Evolutionary conservation across 2,329 filamentous ascomycete species (phyloP).

Genomic region (Colletotrichum sidae): DNA sequence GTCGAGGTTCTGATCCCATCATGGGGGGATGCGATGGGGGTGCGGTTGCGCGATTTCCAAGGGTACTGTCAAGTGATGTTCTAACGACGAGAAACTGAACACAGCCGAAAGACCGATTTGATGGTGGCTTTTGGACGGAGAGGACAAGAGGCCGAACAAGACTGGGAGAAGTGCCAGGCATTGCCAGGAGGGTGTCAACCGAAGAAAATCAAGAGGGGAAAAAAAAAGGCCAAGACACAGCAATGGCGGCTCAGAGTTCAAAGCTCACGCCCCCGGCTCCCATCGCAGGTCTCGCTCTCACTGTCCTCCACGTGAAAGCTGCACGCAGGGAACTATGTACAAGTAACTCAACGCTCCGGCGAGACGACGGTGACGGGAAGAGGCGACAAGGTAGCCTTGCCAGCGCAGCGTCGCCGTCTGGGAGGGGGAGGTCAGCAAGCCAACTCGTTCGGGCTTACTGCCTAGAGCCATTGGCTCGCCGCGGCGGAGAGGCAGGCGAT

Average conservation of each 20-base stretch:
- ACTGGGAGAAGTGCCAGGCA: neutral
- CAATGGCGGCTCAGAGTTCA: neutral
- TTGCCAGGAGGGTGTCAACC: neutral
- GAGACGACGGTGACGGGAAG: constrained; percentile 19
- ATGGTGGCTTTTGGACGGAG: constrained; percentile 4
- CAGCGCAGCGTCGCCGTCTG: constrained; percentile 30
- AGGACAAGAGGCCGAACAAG: neutral
- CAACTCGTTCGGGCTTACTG: constrained; percentile 20
- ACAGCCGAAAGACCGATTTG: constrained; percentile 19
- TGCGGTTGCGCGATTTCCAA: constrained; percentile 36
- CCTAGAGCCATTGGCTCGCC: constrained; percentile 32
- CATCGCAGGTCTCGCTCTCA: constrained; percentile 30
- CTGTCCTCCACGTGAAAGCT: constrained; percentile 36
- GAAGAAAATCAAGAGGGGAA: neutral
- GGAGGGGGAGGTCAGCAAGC: constrained; percentile 35
- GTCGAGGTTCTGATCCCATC: constrained; percentile 25
- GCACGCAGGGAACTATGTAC: constrained; percentile 24
- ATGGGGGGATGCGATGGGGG: constrained; percentile 11
- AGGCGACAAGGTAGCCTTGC: constrained; percentile 35
- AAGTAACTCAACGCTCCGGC: constrained; percentile 33
- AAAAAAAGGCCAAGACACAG: neutral
- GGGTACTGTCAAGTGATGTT: constrained; percentile 2
- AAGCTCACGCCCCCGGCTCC: constrained; percentile 10
- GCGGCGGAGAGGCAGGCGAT: constrained; percentile 31
- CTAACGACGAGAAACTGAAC: neutral